These are phyloP conservation scores for Debaryomyces sp. DNA, from an alignment of 1,139 yeast genomes.

Conservation along the genomic window DNA sequence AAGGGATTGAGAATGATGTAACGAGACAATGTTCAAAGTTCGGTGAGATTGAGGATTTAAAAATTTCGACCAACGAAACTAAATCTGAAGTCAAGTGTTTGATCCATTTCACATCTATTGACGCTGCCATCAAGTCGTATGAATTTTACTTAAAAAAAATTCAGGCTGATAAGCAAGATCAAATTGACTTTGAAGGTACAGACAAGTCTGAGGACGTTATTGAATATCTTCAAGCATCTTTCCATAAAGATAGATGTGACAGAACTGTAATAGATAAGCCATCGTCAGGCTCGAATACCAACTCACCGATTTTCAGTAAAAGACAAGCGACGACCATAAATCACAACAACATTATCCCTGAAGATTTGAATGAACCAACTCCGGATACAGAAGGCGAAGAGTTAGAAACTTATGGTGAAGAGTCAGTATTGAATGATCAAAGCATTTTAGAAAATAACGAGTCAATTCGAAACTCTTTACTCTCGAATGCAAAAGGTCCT, in stretches of 20 bases:
- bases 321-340: not conserved
- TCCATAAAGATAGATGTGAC: constrained; percentile 44
- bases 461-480: constrained; percentile 9
- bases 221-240: constrained; percentile 21
- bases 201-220: constrained; percentile 15
- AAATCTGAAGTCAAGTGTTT: constrained; percentile 15
- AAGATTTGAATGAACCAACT: constrained; percentile 5
- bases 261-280: constrained; percentile 20
- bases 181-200: constrained; percentile 19
- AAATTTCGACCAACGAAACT: constrained; percentile 11
- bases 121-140: constrained; percentile 40
- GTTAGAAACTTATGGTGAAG: constrained; percentile 9
- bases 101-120: constrained; percentile 45
- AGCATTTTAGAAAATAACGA: constrained; percentile 12
- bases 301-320: constrained; percentile 1
- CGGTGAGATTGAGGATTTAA: constrained; percentile 41
- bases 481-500: not conserved
- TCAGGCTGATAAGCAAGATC: constrained; percentile 24
- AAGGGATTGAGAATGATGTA: constrained; percentile 19
- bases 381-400: constrained; percentile 7
- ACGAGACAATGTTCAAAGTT: constrained; percentile 29
- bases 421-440: constrained; percentile 3
- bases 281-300: constrained; percentile 3
- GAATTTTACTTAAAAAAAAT: constrained; percentile 34
- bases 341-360: constrained; percentile 10